These are phyloP conservation scores for Penicillium sp. DNA, from an alignment of 2,329 filamentous ascomycete species.

Conservation along the genomic window DNA sequence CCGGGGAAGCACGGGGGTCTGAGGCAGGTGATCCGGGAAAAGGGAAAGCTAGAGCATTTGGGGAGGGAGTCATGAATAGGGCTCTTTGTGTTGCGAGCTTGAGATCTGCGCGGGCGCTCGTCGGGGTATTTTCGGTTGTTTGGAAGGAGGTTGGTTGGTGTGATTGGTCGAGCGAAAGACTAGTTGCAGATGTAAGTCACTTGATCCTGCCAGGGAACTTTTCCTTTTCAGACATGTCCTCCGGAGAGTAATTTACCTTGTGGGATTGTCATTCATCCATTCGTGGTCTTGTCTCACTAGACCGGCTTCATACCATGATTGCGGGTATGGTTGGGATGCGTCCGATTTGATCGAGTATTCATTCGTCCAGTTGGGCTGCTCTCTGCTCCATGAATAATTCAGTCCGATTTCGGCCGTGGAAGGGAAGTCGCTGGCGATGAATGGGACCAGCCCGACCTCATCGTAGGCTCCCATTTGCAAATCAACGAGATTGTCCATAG, in stretches of 20 bases:
- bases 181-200: not conserved
- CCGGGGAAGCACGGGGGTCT: conserved; percentile 26
- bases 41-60: not conserved
- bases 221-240: too few species aligned
- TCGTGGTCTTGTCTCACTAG: conserved; percentile 1
- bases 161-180: not conserved
- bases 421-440: conserved; percentile 4
- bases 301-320: conserved; percentile 10
- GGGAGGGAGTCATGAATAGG: conserved; percentile 18
- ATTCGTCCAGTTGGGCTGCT: not conserved
- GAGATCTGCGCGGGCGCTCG: not conserved
- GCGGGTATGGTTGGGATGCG: conserved; percentile 4
- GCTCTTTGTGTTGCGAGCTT: conserved; percentile 19
- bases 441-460: not conserved
- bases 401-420: not conserved
- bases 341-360: not conserved
- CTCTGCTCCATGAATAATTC: not conserved
- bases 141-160: not conserved
- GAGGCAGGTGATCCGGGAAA: conserved; percentile 18
- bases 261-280: not conserved
- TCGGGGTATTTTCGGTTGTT: conserved; percentile 4
- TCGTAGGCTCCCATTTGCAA: not conserved
- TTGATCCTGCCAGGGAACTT: not conserved
- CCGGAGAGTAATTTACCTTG: conserved; percentile 1
- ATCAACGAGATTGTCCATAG: not conserved